These are phyloP conservation scores for Solanum etuberosum DNA, from an alignment of 257 asterid genomes.

Conservation along the genomic window DNA sequence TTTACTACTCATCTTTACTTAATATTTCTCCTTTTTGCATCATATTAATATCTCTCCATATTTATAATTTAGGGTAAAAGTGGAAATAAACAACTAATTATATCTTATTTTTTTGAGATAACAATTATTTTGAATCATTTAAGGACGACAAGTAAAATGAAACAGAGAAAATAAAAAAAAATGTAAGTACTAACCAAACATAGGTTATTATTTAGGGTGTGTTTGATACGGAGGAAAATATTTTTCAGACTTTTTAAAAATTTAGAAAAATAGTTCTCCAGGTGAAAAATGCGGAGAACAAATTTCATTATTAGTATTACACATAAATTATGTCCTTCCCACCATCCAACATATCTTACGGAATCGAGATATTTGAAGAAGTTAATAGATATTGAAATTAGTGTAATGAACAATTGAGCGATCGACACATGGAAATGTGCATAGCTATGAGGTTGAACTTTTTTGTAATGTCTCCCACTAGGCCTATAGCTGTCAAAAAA, in stretches of 20 bases:
- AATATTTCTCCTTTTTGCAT: not conserved
- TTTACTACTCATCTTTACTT: not conserved
- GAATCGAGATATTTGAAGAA: not conserved
- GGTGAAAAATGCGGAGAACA: not conserved
- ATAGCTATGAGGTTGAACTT: too few relatives aligned
- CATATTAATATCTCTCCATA: not conserved
- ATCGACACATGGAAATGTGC: not conserved
- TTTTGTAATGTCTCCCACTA: not conserved
- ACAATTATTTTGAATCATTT: not conserved
- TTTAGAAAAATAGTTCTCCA: too few relatives aligned
- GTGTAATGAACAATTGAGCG: too few relatives aligned
- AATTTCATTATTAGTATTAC: too few relatives aligned
- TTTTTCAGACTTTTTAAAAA: too few relatives aligned
- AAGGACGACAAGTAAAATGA: too few relatives aligned
- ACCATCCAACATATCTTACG: not conserved
- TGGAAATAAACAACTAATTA: not conserved
- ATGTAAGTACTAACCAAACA: not conserved
- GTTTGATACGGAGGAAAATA: not conserved
- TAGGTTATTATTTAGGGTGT: not conserved
- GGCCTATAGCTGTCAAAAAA: not conserved
- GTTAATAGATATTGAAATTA: not conserved
- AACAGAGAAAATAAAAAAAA: not conserved
- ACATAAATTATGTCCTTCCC: too few relatives aligned
- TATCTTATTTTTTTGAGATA: too few relatives aligned
- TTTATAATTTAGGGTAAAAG: too few relatives aligned